These are phyloP conservation scores for Pontederia crassipes DNA, from an alignment of 176 grass and related monocot species.

Conservation along the genomic window DNA sequence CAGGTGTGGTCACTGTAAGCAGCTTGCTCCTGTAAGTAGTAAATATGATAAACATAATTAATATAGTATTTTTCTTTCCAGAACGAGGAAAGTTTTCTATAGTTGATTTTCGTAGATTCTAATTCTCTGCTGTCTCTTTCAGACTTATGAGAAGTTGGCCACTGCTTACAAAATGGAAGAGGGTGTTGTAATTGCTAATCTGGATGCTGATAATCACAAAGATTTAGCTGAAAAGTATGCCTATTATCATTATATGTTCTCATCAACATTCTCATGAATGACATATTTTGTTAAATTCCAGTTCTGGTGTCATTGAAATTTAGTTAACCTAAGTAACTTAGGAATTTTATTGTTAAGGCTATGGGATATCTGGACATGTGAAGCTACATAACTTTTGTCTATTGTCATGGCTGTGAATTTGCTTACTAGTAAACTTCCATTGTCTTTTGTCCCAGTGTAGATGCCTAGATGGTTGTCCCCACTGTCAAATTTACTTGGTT, in stretches of 20 bases:
- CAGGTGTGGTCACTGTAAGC: constrained; percentile 98
- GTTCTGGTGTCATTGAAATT: too few species aligned
- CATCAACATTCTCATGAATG: too few species aligned
- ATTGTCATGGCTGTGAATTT: too few species aligned
- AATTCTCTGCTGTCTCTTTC: constrained; percentile 19
- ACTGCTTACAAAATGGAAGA: constrained; percentile 61
- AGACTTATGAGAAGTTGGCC: constrained; percentile 86
- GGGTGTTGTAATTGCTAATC: constrained; percentile 70
- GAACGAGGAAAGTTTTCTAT: neutral
- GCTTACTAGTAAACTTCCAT: too few species aligned
- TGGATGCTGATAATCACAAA: constrained; percentile 94
- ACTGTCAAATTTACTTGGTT: too few species aligned
- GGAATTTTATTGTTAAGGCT: too few species aligned
- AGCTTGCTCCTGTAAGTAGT: constrained; percentile 90
- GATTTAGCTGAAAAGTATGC: constrained; percentile 79
- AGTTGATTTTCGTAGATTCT: neutral
- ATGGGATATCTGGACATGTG: too few species aligned
- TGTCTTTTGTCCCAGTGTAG: too few species aligned
- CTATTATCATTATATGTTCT: neutral
- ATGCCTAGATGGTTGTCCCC: too few species aligned
- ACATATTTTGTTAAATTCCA: too few species aligned
- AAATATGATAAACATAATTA: constrained; percentile 18
- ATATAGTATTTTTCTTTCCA: neutral
- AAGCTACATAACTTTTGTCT: too few species aligned
- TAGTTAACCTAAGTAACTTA: too few species aligned